Evolutionary conservation across 1,139 yeast genomes (phyloP).

Genomic region (Wickerhamomyces sp.): DNA sequence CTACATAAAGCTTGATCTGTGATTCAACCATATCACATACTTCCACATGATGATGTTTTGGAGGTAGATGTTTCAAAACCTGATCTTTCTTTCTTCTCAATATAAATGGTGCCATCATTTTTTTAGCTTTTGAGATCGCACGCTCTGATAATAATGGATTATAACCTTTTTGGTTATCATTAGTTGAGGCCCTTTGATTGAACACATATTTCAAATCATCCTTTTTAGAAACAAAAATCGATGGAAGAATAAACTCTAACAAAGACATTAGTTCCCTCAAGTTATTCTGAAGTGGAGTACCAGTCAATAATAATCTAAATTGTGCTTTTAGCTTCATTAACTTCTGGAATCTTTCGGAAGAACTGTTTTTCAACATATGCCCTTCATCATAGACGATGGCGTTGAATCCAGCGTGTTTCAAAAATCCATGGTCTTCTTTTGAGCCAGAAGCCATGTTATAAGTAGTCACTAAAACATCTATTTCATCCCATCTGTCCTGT

Average conservation of each 20-base stretch:
- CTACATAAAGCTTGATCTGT: slow-evolving; percentile 60
- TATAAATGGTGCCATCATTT: slow-evolving; percentile 98
- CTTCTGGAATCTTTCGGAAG: slow-evolving; percentile 80
- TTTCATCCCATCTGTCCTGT: slow-evolving; percentile 47
- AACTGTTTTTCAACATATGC: slow-evolving; percentile 88
- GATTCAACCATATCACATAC: slow-evolving; percentile 56
- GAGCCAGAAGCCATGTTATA: slow-evolving; percentile 89
- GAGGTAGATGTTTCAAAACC: slow-evolving; percentile 84
- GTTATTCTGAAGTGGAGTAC: slow-evolving; percentile 95
- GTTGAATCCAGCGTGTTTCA: slow-evolving; percentile 71
- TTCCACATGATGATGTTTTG: slow-evolving; percentile 59
- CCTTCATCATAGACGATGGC: slow-evolving; percentile 96
- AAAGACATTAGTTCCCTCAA: slow-evolving; percentile 84
- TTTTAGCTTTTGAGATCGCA: slow-evolving; percentile 88
- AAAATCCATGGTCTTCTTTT: slow-evolving; percentile 73
- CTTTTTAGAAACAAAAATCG: slow-evolving; percentile 71
- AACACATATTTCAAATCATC: slow-evolving; percentile 81
- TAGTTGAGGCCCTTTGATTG: slow-evolving; percentile 76
- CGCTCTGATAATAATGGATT: slow-evolving; percentile 86
- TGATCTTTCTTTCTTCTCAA: slow-evolving; percentile 88
- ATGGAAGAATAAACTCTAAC: slow-evolving; percentile 85
- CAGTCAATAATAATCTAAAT: slow-evolving; percentile 83
- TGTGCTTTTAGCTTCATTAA: slow-evolving; percentile 78
- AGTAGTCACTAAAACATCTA: slow-evolving; percentile 91
- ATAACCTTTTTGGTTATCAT: slow-evolving; percentile 43